Base-by-base conservation (phyloP, 805 yeast genomes). In the Spathaspora sp. region DNA sequence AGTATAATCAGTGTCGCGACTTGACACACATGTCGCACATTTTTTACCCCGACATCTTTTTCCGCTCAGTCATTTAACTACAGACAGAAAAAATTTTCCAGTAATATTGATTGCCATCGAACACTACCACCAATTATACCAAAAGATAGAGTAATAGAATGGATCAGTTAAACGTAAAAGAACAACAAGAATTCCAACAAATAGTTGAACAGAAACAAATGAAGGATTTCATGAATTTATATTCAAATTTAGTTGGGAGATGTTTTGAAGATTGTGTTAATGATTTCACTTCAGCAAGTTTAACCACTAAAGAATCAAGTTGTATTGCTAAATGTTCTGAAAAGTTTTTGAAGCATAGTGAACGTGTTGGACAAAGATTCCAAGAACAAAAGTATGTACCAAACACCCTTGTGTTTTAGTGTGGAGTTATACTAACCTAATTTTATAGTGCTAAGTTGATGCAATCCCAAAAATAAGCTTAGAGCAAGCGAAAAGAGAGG, bases 221-320 rank as follows among this genome's bases (percentile, higher is more conserved):
- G 97, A 89, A 88, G 73, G 99, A 93, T 72, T 94, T 93, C 86
- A 93, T 94, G 98, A 87, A 94, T 69, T 83, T 83, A 53, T 94
- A 94, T 82, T 91, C 98, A 58, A 87, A 87, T 68, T 81, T 94
- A 63, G 98, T 94, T 49, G 96, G 93, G 73, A 87, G 96, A 78
- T 94, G 99, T 78, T 94, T 94, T 78, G 83, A 83, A 55, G 98
- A 94, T 76, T 94, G 99, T 77, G 97, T 94, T 68, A 93, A 92
- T 70, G 99, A 94, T 72, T 93, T 94, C 83, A 94, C 99, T 52
- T 90, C 98, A 43, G 85, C 86, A 67, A 83, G 84, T 66, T 81
- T 94, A 67, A 85, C 96, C 56, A 70, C 83, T 64, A 89, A 87
- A 77, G 99, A 94, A 73, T 84, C 83, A 58, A 64, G 83, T 23